phyloP scores from a whole-genome alignment of 495 filamentous ascomycete species.

The Aspergillus hancockii region DNA sequence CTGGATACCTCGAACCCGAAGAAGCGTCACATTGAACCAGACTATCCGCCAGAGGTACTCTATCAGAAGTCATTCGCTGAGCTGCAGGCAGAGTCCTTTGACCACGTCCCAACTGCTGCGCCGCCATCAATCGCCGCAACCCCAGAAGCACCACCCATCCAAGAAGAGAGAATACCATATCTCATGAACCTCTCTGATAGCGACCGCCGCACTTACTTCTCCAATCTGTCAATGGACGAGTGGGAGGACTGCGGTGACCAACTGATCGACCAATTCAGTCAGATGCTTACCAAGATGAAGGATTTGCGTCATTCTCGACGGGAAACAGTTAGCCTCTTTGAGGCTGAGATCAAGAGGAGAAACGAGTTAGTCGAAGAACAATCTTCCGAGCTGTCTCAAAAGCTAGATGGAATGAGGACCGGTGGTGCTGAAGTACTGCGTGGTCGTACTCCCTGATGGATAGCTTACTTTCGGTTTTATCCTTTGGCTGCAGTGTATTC shows the following conservation, averaged over 20 bases:
- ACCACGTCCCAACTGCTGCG: slow-evolving; percentile 34
- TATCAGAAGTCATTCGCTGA: slow-evolving; percentile 44
- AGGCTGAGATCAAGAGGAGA: slow-evolving; percentile 62
- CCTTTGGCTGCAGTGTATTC: not conserved
- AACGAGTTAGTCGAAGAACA: slow-evolving; percentile 44
- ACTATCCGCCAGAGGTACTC: slow-evolving; percentile 45
- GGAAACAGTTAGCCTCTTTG: slow-evolving; percentile 66
- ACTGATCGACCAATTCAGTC: slow-evolving; percentile 68
- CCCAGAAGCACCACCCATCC: slow-evolving; percentile 6
- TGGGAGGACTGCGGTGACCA: slow-evolving; percentile 86
- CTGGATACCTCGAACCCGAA: slow-evolving; percentile 24
- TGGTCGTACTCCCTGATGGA: slow-evolving; percentile 34
- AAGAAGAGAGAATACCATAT: slow-evolving; percentile 33
- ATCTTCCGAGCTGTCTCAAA: slow-evolving; percentile 36
- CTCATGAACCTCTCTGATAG: slow-evolving; percentile 31
- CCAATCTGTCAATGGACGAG: slow-evolving; percentile 63
- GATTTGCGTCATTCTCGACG: slow-evolving; percentile 65
- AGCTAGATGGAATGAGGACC: slow-evolving; percentile 45
- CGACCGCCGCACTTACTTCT: slow-evolving; percentile 64
- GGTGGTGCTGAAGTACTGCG: slow-evolving; percentile 45
- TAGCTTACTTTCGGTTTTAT: not conserved
- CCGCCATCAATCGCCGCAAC: slow-evolving; percentile 11
- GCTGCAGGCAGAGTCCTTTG: slow-evolving; percentile 48
- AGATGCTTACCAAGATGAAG: slow-evolving; percentile 63
- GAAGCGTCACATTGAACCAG: slow-evolving; percentile 40